Evolutionary conservation across 179 eudicot genomes (phyloP), one percentile per base, ranked within the genome.

Genomic region (Nepenthes alata): DNA sequence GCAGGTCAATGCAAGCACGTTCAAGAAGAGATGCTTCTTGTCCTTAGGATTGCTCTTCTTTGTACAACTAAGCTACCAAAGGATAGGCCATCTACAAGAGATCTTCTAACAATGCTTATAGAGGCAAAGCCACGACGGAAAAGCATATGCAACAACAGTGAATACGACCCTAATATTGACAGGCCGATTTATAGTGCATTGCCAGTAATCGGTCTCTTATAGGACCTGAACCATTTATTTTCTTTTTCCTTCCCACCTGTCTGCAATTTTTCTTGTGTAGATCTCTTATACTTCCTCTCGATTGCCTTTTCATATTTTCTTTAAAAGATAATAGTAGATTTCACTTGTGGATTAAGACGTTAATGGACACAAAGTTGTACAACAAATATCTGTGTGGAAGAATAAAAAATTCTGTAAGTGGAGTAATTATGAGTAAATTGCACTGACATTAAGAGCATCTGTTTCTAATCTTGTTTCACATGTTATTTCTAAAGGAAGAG

Each of bases 91-190:
- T 81, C 86, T 25, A 83, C 86, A 84, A 83, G 91, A 54, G 95
- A 88, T 66, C 57, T 83, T 0, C 70, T 83, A 35, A 81, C 87
- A 39, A 86, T 91, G 94, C 90, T 88, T 47, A 77, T 77, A 67
- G 96, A 85, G 73, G 94, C 94, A 11, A 85, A 88, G 74, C 96
- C 96, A 2, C 60, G 96, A 51, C 77, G 96, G 47, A 88, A 88
- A 66, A 82, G 96, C 60, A 68, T 78, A 16, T 76, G 82, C 50
- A 73, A 67, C 59, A 77, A 63, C 48, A 67, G 75, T 67, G 70
- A 72, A 16, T 66, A 68, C 60, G 70, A 65, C 54, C 56, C 67
- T 12, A 74, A 64, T 61, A 72, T 70, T 48, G 84, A 86, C 37
- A 84, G 79, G 69, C 78, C 88, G 25, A 70, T 85, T 47, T 89